Percentiles rank a stretch among this genome's conserved stretches.
These are phyloP conservation scores for Nemania serpens DNA, from an alignment of 2,329 filamentous ascomycete species.

Conservation along the genomic window DNA sequence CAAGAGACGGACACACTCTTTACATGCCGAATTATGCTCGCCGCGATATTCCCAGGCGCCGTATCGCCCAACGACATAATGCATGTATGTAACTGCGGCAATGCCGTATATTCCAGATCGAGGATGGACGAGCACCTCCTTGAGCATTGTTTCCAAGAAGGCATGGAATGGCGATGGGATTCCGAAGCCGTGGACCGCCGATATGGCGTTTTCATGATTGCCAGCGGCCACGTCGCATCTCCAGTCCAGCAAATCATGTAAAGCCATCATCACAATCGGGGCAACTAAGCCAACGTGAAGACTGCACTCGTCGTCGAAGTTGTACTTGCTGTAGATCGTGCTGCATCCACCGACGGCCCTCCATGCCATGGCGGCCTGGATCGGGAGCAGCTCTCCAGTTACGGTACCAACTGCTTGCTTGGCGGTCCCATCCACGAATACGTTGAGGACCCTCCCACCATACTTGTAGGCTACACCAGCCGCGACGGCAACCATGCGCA, in stretches of 20 bases:
- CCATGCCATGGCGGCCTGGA: conserved; percentile 26
- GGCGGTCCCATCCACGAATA: conserved; percentile 20
- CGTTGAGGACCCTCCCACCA: conserved; percentile 17
- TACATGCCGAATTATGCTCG: conserved; percentile 12
- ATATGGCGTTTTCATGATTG: conserved; percentile 22
- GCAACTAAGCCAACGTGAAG: conserved; percentile 18
- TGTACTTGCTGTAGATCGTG: conserved; percentile 25
- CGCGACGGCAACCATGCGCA: conserved; percentile 24
- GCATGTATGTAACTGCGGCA: conserved; percentile 15
- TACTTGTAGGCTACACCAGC: conserved; percentile 18
- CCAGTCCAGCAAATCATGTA: conserved; percentile 25
- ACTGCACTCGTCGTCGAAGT: conserved; percentile 12
- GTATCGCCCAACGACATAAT: conserved; percentile 20
- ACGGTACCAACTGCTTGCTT: conserved; percentile 19
- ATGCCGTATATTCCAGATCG: conserved; percentile 19
- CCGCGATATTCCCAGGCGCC: conserved; percentile 25
- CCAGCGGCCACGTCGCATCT: conserved; percentile 23
- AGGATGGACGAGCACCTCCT: conserved; percentile 11
- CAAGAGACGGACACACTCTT: conserved; percentile 15
- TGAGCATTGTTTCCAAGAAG: conserved; percentile 21
- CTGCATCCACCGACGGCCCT: conserved; percentile 19
- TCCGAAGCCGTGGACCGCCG: conserved; percentile 19
- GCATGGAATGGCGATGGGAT: conserved; percentile 19
- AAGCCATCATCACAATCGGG: conserved; percentile 20
- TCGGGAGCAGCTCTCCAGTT: neutral